Conservation (phyloP, 495 filamentous ascomycete genomes). For the Xylaria venustula region DNA sequence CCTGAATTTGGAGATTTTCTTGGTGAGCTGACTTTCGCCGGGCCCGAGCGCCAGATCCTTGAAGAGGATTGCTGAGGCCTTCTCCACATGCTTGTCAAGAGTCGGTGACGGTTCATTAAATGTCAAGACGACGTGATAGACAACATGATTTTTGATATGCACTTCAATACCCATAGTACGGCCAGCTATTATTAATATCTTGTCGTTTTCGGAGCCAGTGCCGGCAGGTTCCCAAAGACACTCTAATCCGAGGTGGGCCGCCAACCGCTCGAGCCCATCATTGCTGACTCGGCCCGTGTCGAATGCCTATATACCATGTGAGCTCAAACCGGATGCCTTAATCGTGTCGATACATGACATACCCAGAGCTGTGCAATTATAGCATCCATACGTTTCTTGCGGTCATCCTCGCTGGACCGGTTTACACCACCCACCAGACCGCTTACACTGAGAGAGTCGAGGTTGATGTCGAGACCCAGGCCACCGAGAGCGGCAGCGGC, state of each 20-base stretch:
- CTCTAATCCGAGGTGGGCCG: conserved; percentile 68
- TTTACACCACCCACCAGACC: conserved; percentile 30
- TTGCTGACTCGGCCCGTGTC: conserved; percentile 65
- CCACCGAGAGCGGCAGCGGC: conserved; percentile 49
- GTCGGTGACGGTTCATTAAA: conserved; percentile 48
- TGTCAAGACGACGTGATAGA: conserved; percentile 44
- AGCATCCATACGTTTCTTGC: conserved; percentile 50
- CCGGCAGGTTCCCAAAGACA: conserved; percentile 64
- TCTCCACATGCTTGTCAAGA: conserved; percentile 47
- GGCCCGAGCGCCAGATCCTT: conserved; percentile 48
- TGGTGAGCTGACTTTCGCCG: conserved; percentile 53
- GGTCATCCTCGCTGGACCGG: conserved; percentile 57
- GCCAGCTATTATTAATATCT: conserved; percentile 70
- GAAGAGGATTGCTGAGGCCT: conserved; percentile 54
- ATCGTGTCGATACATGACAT: conserved; percentile 22
- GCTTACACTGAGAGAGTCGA: conserved; percentile 36
- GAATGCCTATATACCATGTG: conserved; percentile 3
- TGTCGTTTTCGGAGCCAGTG: conserved; percentile 35
- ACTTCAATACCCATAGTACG: conserved; percentile 57
- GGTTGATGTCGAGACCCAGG: conserved; percentile 42
- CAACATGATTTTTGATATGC: conserved; percentile 48
- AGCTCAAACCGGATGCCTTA: conserved; percentile 4
- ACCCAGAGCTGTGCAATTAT: conserved; percentile 50
- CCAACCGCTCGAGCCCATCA: conserved; percentile 76
- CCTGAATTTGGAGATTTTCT: conserved; percentile 67